These are phyloP conservation scores for Diaporthe citri DNA, from an alignment of 2,329 filamentous ascomycete genomes.

Conservation along the genomic window DNA sequence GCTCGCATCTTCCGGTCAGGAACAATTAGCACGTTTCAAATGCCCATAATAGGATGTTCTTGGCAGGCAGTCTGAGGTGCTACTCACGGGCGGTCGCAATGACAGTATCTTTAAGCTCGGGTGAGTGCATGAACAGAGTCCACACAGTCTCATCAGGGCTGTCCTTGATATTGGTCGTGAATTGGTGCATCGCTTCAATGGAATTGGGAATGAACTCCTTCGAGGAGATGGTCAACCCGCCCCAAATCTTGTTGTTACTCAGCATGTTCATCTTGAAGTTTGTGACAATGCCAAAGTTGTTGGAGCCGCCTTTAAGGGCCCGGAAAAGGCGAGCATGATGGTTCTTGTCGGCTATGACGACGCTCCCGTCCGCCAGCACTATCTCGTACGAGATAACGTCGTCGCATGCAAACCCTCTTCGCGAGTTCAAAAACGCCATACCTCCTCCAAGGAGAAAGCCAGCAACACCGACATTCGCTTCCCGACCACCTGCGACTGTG, in stretches of 20 bases:
- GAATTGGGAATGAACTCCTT: slow-evolving; percentile 1
- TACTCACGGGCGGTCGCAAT: slow-evolving; percentile 11
- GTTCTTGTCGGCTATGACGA: slow-evolving; percentile 3
- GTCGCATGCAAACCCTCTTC: slow-evolving; percentile 13
- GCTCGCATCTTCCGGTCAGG: background rate
- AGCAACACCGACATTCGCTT: slow-evolving; percentile 26
- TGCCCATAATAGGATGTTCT: background rate
- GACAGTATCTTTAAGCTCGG: slow-evolving; percentile 3
- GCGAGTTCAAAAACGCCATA: slow-evolving; percentile 16
- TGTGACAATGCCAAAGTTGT: slow-evolving; percentile 57
- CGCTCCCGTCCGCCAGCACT: slow-evolving; percentile 12
- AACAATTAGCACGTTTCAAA: background rate
- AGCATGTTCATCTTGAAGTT: slow-evolving; percentile 40
- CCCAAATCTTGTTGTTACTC: slow-evolving; percentile 17
- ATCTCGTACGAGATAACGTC: slow-evolving; percentile 26
- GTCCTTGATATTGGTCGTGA: background rate
- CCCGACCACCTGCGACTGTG: slow-evolving; percentile 16
- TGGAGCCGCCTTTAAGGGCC: slow-evolving; percentile 58
- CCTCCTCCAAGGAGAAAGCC: slow-evolving; percentile 23
- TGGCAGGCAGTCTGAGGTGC: too few species aligned
- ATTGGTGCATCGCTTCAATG: slow-evolving; percentile 7
- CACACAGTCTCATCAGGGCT: slow-evolving; percentile 1
- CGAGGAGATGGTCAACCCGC: slow-evolving; percentile 3
- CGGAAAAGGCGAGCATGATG: slow-evolving; percentile 10
- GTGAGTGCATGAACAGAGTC: slow-evolving; percentile 14